Conservation (phyloP, 2,329 filamentous ascomycete genomes). For the Pseudogymnoascus sp. region DNA sequence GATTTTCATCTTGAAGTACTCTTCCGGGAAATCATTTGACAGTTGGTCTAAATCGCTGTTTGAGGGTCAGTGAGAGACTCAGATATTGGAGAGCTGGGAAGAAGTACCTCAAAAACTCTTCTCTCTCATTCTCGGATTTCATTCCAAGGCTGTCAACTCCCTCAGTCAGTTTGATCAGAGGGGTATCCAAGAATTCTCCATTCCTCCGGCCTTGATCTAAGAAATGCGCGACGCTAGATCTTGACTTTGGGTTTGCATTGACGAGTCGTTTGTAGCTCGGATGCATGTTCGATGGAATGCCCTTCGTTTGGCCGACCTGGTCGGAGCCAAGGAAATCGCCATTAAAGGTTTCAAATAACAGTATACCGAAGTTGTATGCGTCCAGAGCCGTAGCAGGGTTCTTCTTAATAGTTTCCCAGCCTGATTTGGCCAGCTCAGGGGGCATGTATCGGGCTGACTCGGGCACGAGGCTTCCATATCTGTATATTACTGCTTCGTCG, state of each 20-base stretch:
- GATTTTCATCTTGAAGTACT: slow-evolving; percentile 97
- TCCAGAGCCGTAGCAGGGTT: slow-evolving; percentile 75
- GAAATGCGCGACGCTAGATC: slow-evolving; percentile 76
- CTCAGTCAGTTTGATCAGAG: slow-evolving; percentile 84
- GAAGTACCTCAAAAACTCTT: slow-evolving; percentile 66
- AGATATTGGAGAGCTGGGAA: slow-evolving; percentile 9
- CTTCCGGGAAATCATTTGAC: slow-evolving; percentile 90
- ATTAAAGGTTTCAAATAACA: slow-evolving; percentile 90
- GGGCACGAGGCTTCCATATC: slow-evolving; percentile 77
- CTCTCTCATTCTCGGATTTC: slow-evolving; percentile 75
- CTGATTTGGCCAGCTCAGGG: slow-evolving; percentile 73
- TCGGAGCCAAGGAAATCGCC: slow-evolving; percentile 68
- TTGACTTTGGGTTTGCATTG: slow-evolving; percentile 80
- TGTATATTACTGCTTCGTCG: slow-evolving; percentile 88
- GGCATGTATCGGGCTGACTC: slow-evolving; percentile 78
- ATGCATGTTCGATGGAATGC: slow-evolving; percentile 80
- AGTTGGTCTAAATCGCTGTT: slow-evolving; percentile 68
- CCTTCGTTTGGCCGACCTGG: slow-evolving; percentile 77
- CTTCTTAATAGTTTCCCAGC: slow-evolving; percentile 88
- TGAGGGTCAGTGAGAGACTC: slow-evolving; percentile 16
- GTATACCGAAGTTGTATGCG: slow-evolving; percentile 73
- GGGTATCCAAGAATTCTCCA: slow-evolving; percentile 86
- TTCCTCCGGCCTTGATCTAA: slow-evolving; percentile 76
- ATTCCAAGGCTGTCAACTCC: slow-evolving; percentile 88
- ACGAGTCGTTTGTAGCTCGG: slow-evolving; percentile 83